These are phyloP conservation scores for Aspergillus sclerotiicarbonarius DNA, from an alignment of 495 filamentous ascomycete species.

Conservation along the genomic window DNA sequence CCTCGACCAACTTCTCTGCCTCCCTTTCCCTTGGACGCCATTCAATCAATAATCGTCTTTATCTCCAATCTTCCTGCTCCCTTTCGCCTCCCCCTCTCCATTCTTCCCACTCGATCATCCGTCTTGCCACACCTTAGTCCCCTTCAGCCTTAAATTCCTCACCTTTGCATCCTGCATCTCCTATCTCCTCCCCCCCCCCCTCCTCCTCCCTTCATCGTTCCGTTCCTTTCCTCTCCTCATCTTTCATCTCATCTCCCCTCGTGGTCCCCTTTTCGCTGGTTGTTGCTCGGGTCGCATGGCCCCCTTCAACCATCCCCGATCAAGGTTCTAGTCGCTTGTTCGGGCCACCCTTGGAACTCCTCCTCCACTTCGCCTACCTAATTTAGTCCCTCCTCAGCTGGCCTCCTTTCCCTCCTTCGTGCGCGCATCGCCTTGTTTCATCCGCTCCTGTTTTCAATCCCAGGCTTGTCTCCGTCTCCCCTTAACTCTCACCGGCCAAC, in stretches of 20 bases:
- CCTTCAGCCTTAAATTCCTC: background rate
- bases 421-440: conserved; percentile 14
- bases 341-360: conserved; percentile 2
- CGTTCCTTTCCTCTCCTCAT: background rate
- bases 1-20: background rate
- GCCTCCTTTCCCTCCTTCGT: conserved; percentile 13
- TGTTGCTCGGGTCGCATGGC: conserved; percentile 16
- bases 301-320: conserved; percentile 5
- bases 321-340: conserved; percentile 10
- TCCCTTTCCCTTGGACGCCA: background rate
- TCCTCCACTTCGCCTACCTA: conserved; percentile 6
- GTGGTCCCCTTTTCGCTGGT: conserved; percentile 3
- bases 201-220: conserved; percentile 6
- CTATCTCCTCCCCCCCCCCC: background rate
- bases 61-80: background rate
- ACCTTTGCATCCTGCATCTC: too few relatives aligned
- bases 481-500: conserved; percentile 6
- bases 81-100: conserved; percentile 14
- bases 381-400: conserved; percentile 1
- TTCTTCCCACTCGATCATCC: conserved; percentile 1
- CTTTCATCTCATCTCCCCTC: too few relatives aligned
- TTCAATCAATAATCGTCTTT: background rate
- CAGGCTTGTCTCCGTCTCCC: conserved; percentile 8
- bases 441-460: conserved; percentile 5
- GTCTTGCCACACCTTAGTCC: background rate